phyloP scores from a whole-genome alignment of 805 yeast genomes.

The Wickerhamomyces subpelliculosus region DNA sequence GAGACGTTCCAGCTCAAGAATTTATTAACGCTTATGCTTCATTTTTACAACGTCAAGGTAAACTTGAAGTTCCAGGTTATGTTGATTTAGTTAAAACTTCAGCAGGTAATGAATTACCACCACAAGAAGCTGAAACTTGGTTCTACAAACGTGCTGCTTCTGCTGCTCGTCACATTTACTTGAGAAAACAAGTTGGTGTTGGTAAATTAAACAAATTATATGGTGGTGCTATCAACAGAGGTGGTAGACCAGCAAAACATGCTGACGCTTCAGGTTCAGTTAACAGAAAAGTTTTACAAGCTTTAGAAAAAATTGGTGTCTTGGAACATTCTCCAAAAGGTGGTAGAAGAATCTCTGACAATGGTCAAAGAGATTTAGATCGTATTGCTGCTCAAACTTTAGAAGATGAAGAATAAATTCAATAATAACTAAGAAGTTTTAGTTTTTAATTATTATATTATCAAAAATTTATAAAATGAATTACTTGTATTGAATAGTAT shows the following conservation, averaged over 20 bases:
- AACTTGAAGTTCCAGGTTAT: conserved; percentile 99
- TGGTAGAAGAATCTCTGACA: conserved; percentile 98
- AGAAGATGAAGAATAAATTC: conserved; percentile 67
- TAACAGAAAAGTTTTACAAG: conserved; percentile 97
- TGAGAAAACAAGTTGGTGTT: conserved; percentile 98
- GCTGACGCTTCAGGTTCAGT: conserved; percentile 98
- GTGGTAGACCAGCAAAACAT: conserved; percentile 97
- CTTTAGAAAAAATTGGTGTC: conserved; percentile 97
- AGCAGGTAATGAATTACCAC: conserved; percentile 98
- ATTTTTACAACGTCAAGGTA: conserved; percentile 99
- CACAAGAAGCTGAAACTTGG: conserved; percentile 99
- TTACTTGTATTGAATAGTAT: conserved; percentile 1
- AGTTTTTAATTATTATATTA: not conserved
- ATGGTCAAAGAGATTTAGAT: conserved; percentile 99
- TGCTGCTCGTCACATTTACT: conserved; percentile 99
- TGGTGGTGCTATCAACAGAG: conserved; percentile 99
- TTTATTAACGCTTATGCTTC: conserved; percentile 99
- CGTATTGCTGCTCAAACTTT: conserved; percentile 99
- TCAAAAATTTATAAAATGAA: not conserved
- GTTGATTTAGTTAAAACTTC: conserved; percentile 99
- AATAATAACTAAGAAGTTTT: conserved; percentile 1
- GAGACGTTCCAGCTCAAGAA: conserved; percentile 99
- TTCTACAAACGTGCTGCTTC: conserved; percentile 99
- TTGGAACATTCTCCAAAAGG: conserved; percentile 95
- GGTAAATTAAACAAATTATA: conserved; percentile 98